A percentile compares a stretch with the other conserved stretches of the same genome.
Evolutionary conservation across 2,329 filamentous ascomycete genomes (phyloP).

Genomic region (Penicillium janthinellum): DNA sequence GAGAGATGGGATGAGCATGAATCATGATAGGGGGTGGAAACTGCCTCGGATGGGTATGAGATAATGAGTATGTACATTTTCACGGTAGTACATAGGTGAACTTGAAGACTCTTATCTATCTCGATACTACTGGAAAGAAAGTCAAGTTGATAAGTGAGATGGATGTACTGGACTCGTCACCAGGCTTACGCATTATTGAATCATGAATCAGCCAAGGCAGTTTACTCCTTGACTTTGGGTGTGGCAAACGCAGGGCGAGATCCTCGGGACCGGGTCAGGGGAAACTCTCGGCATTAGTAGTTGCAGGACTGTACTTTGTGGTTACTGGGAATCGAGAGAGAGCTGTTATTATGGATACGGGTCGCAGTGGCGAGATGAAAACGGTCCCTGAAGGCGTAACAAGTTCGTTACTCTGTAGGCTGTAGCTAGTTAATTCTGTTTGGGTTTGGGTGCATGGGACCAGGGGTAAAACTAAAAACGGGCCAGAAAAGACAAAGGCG

Average conservation of each 20-base stretch:
- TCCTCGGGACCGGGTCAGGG: not conserved
- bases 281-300: too few relatives aligned
- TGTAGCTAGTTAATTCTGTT: too few relatives aligned
- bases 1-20: not conserved
- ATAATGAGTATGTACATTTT: not conserved
- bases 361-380: not conserved
- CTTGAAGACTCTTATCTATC: too few relatives aligned
- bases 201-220: not conserved
- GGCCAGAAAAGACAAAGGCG: not conserved
- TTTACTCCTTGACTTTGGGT: not conserved
- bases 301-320: too few relatives aligned
- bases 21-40: not conserved
- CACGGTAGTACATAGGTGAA: not conserved
- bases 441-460: slow-evolving; percentile 18
- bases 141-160: not conserved
- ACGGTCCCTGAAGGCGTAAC: not conserved
- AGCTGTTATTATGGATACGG: too few relatives aligned
- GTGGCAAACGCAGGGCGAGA: not conserved
- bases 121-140: not conserved
- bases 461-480: slow-evolving; percentile 25
- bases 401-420: not conserved
- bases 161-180: not conserved
- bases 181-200: not conserved
- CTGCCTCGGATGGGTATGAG: not conserved
- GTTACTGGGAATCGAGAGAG: too few relatives aligned